phyloP scores from a whole-genome alignment of 2,329 filamentous ascomycete genomes.

The Neonectria hederae region DNA sequence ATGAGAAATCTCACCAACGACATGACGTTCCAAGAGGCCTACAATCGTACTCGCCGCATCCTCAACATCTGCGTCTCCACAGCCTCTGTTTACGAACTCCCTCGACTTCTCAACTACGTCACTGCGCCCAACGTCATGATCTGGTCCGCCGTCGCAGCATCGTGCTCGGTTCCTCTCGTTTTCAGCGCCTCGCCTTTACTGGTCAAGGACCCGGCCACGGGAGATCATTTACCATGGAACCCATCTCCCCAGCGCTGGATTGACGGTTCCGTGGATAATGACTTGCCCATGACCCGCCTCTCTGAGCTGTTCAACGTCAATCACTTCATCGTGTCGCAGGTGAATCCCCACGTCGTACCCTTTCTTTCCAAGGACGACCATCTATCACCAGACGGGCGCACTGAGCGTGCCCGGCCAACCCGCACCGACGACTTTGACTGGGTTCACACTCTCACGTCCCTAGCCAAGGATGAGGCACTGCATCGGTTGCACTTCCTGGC shows the following conservation, averaged over 20 bases:
- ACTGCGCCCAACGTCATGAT: constrained; percentile 95
- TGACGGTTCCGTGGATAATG: constrained; percentile 93
- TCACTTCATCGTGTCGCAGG: constrained; percentile 96
- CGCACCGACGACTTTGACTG: constrained; percentile 60
- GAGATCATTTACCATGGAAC: constrained; percentile 83
- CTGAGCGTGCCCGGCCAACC: constrained; percentile 39
- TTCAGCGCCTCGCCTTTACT: constrained; percentile 83
- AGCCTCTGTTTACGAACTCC: constrained; percentile 86
- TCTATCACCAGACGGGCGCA: constrained; percentile 50
- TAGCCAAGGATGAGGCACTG: constrained; percentile 82
- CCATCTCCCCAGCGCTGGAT: constrained; percentile 88
- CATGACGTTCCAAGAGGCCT: constrained; percentile 94
- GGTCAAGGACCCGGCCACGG: constrained; percentile 85
- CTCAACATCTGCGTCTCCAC: constrained; percentile 95
- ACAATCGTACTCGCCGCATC: constrained; percentile 91
- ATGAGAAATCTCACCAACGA: constrained; percentile 86
- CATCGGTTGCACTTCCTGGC: constrained; percentile 83
- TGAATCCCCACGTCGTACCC: constrained; percentile 92
- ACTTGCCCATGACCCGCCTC: constrained; percentile 88
- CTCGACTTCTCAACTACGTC: constrained; percentile 88
- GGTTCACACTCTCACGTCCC: constrained; percentile 72
- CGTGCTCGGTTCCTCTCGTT: constrained; percentile 89
- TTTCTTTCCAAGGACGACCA: constrained; percentile 82
- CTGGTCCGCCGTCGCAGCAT: constrained; percentile 96
- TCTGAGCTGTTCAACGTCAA: constrained; percentile 98